Conservation (phyloP, 495 filamentous ascomycete genomes). For the Astrocystis sublimbata region DNA sequence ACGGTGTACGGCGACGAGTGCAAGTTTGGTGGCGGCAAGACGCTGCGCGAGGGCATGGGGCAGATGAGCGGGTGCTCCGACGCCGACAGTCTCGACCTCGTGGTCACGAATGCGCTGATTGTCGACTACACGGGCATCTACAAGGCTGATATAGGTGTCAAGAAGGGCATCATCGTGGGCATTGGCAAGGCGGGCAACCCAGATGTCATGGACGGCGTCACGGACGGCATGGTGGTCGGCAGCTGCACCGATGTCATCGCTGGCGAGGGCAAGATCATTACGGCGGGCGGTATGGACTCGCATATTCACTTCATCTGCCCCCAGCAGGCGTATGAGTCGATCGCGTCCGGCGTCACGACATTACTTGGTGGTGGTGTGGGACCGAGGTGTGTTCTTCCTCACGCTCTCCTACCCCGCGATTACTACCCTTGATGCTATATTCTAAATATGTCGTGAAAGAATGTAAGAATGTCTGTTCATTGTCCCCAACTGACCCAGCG, state of each 20-base stretch:
- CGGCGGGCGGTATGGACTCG: conserved; percentile 87
- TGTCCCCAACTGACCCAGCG: conserved; percentile 13
- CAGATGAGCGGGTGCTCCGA: conserved; percentile 78
- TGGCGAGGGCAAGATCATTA: conserved; percentile 89
- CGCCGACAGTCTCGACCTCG: conserved; percentile 74
- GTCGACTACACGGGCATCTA: conserved; percentile 92
- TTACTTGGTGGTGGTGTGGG: conserved; percentile 92
- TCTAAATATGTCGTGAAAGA: no score
- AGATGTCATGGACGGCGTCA: conserved; percentile 91
- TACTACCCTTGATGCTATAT: no score
- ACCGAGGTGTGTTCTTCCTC: conserved; percentile 58
- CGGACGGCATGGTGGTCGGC: conserved; percentile 77
- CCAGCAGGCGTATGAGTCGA: conserved; percentile 84
- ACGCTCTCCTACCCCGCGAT: background rate
- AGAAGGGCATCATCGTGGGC: conserved; percentile 80
- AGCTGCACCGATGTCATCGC: conserved; percentile 95
- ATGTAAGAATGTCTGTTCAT: no score
- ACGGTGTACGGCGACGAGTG: conserved; percentile 92
- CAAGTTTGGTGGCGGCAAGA: conserved; percentile 94
- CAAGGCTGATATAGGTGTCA: conserved; percentile 97
- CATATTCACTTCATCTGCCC: conserved; percentile 98
- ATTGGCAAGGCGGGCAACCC: conserved; percentile 98
- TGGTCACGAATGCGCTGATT: conserved; percentile 90
- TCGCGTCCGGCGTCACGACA: conserved; percentile 88
- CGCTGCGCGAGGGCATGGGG: conserved; percentile 93